A percentile compares a stretch with the other conserved stretches of the same genome.
Evolutionary conservation across 2,329 filamentous ascomycete genomes (phyloP).

Genomic region (Hymenotorrendiella dingleyae): DNA sequence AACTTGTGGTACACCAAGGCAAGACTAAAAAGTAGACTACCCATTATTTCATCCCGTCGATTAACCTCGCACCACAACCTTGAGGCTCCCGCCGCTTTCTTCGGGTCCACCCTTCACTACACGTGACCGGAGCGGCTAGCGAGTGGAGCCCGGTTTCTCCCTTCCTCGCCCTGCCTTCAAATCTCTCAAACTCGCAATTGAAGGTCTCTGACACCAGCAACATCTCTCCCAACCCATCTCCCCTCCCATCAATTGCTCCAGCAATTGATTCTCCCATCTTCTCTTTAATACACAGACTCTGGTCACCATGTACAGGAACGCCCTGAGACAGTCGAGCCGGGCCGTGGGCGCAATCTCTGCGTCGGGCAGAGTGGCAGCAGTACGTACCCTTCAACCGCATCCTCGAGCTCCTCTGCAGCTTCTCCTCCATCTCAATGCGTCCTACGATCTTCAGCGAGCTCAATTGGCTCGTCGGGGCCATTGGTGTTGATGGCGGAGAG

Average conservation of each 20-base stretch:
- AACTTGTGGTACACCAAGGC: too few relatives aligned
- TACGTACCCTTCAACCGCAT: slow-evolving; percentile 61
- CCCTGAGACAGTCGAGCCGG: slow-evolving; percentile 94
- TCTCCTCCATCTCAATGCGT: slow-evolving; percentile 23
- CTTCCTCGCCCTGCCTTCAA: slow-evolving; percentile 7
- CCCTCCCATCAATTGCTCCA: slow-evolving; percentile 56
- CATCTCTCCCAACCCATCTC: slow-evolving; percentile 38
- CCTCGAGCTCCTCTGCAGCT: slow-evolving; percentile 35
- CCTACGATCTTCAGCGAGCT: slow-evolving; percentile 35
- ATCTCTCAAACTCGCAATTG: slow-evolving; percentile 15
- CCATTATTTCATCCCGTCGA: too few relatives aligned
- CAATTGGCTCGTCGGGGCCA: slow-evolving; percentile 27
- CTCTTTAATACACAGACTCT: slow-evolving; percentile 46
- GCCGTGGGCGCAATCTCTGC: slow-evolving; percentile 91
- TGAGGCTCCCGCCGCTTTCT: too few relatives aligned
- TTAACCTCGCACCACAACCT: too few relatives aligned
- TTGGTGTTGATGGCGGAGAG: slow-evolving; percentile 33
- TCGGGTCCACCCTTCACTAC: too few relatives aligned
- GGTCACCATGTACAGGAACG: slow-evolving; percentile 92
- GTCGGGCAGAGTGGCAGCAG: slow-evolving; percentile 83
- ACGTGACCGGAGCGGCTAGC: slow-evolving; percentile 10
- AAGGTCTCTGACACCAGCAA: slow-evolving; percentile 27
- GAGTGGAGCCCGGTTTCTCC: slow-evolving; percentile 5
- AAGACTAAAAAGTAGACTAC: too few relatives aligned
- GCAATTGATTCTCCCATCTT: slow-evolving; percentile 57